Conservation (phyloP, 2,329 filamentous ascomycete species). For the Phyllosticta ampelicida region DNA sequence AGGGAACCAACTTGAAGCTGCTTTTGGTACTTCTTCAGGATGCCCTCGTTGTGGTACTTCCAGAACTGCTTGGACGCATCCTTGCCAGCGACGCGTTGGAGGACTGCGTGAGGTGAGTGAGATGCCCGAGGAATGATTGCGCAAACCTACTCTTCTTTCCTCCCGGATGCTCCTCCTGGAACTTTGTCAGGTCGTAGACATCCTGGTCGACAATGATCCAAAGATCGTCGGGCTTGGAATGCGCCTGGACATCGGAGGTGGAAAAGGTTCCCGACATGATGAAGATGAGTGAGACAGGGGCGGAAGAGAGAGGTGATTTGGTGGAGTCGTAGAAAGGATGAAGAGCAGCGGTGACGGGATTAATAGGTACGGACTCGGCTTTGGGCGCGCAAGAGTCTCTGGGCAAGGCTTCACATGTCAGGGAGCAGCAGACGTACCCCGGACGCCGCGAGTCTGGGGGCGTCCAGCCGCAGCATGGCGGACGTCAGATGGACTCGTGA, state of each 20-base stretch:
- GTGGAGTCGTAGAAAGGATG: conserved; percentile 5
- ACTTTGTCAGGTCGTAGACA: conserved; percentile 82
- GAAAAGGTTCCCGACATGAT: conserved; percentile 82
- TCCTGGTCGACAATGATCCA: conserved; percentile 91
- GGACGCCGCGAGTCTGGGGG: conserved; percentile 8
- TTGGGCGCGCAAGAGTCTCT: neutral
- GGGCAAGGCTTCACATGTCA: conserved; percentile 9
- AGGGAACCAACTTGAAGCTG: conserved; percentile 59
- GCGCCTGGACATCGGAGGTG: conserved; percentile 73
- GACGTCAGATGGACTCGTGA: neutral
- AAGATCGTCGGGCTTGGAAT: conserved; percentile 77
- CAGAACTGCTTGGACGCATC: conserved; percentile 59
- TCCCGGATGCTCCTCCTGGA: conserved; percentile 48
- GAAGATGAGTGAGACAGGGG: neutral
- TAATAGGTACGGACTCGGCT: conserved; percentile 8
- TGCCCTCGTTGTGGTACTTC: conserved; percentile 52
- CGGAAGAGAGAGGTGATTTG: neutral
- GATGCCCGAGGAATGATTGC: neutral
- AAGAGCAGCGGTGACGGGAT: conserved; percentile 6
- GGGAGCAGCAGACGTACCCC: conserved; percentile 6
- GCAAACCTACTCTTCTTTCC: conserved; percentile 54
- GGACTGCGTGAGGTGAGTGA: conserved; percentile 35
- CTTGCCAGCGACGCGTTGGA: conserved; percentile 54
- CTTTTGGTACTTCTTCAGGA: conserved; percentile 52
- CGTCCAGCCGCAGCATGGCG: conserved; percentile 1